Base-by-base conservation (phyloP, 2,329 filamentous ascomycete species). In the Alternaria triticina region DNA sequence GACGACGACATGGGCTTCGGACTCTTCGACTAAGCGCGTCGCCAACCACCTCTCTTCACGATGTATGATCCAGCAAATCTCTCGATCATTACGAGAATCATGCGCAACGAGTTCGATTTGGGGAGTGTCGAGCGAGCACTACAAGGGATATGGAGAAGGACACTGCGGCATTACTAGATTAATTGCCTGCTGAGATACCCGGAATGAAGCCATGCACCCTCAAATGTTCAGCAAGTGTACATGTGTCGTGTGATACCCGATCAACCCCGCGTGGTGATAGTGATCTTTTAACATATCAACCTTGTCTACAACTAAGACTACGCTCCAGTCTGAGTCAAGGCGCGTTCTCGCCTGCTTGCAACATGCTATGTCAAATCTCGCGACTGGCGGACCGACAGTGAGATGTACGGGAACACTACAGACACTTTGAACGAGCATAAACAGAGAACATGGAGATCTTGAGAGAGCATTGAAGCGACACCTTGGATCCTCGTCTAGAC, bases 1-100 rank as follows among this genome's bases (percentile, higher is more conserved):
- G 88, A 90, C 77, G 88, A 90, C 77, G 88, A 90, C 81, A 90
- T 95, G 92, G 86, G 92, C 84, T 88, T 87, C 82, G 88, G 88
- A 87, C 87, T 90, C 66, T 90, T 90, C 86, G 88, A 90, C 84
- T 86, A 86, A 80, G 73, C 72, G 73, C 62, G 61, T 78, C 73
- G 66, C 66, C 65, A 67, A 47, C 54, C 60, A 65, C 54, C 55
- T 58, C 55, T 58, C 61, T 65, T 69, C 64, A 77, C 68, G 69
- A 74, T 70, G 65, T 70, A 74, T 74, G 71, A 72, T 71, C 67
- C 58, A 54, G 70, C 61, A 69, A 72, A 66, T 67, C 69, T 73
- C 66, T 73, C 71, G 65, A 66, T 57, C 68, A 69, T 68, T 64
- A 75, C 68, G 76, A 71, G 67, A 71, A 73, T 73, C 71, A 76